A percentile compares a stretch with the other conserved stretches of the same genome.
Conservation (phyloP, 441 rosid species). For the Mallotus repandus region DNA sequence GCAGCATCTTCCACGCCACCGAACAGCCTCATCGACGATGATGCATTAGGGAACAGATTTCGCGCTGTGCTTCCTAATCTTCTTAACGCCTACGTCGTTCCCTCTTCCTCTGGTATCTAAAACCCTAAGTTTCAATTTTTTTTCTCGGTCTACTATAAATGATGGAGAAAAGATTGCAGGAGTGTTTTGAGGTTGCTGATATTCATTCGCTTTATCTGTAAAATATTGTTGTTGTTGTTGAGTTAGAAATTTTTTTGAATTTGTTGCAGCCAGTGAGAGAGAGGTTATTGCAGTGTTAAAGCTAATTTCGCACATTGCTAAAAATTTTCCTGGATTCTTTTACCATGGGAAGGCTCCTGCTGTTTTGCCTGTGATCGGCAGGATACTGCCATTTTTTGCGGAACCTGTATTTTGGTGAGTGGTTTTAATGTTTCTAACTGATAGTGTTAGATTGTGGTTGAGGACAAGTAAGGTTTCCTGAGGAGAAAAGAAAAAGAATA, state of each 20-base stretch:
- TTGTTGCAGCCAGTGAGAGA: constrained; percentile 68
- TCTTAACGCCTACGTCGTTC: constrained; percentile 69
- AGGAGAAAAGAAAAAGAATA: no score
- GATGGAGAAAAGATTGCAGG: no score
- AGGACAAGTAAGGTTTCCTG: no score
- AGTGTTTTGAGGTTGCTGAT: not conserved
- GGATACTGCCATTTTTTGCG: constrained; percentile 79
- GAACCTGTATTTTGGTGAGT: constrained; percentile 83
- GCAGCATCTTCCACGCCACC: constrained; percentile 67
- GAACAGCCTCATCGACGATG: constrained; percentile 45
- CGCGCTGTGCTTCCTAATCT: constrained; percentile 85
- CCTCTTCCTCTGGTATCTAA: constrained; percentile 58
- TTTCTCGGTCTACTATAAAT: no score
- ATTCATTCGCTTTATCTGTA: not conserved
- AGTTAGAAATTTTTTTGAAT: not conserved
- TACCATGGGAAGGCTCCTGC: constrained; percentile 73
- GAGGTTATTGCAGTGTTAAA: constrained; percentile 85
- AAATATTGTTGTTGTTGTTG: not conserved
- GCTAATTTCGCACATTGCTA: constrained; percentile 76
- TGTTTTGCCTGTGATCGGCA: constrained; percentile 73
- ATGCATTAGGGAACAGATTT: constrained; percentile 61
- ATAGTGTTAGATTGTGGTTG: not conserved
- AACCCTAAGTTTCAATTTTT: constrained; percentile 3
- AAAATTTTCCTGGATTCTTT: constrained; percentile 80
- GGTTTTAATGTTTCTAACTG: not conserved